Percentiles rank a stretch among this genome's conserved stretches.
Evolutionary conservation across 352 stramenopile species (phyloP).

Genomic region (Thalassiosira hispida): DNA sequence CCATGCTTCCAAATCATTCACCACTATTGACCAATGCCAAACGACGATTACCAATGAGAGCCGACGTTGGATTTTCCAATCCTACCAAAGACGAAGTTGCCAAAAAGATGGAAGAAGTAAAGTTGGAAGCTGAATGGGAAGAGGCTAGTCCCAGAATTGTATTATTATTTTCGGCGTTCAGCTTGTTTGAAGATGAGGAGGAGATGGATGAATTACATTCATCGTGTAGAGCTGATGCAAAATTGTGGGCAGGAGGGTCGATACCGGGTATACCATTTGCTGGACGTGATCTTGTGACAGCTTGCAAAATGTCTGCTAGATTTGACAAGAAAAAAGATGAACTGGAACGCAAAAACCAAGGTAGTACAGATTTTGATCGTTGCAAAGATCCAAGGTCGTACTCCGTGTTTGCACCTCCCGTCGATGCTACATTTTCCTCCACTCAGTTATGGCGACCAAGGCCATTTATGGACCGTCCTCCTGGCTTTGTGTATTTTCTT

Average conservation of each 20-base stretch:
- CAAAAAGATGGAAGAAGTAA: constrained; percentile 76
- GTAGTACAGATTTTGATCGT: background rate
- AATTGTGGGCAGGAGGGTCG: constrained; percentile 35
- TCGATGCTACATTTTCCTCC: constrained; percentile 69
- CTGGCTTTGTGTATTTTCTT: constrained; percentile 61
- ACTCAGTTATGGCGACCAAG: constrained; percentile 68
- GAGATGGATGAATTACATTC: constrained; percentile 32
- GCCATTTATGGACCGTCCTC: constrained; percentile 75
- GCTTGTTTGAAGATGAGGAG: constrained; percentile 9
- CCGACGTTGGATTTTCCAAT: constrained; percentile 81
- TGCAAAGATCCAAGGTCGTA: constrained; percentile 37
- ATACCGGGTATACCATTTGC: constrained; percentile 66
- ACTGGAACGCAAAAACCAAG: background rate
- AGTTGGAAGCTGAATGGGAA: constrained; percentile 78
- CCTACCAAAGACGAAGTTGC: constrained; percentile 67
- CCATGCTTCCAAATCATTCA: constrained; percentile 53
- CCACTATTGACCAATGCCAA: constrained; percentile 72
- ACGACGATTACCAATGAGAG: constrained; percentile 68
- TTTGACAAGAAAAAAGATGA: background rate
- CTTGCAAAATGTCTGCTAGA: constrained; percentile 12
- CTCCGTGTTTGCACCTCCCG: constrained; percentile 72
- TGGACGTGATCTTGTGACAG: constrained; percentile 60
- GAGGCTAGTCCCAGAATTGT: constrained; percentile 78
- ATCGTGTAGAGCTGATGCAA: constrained; percentile 31
- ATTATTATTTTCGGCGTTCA: constrained; percentile 59